Evolutionary conservation across 1,139 yeast species (phyloP).

Genomic region (Candida freyschussii): DNA sequence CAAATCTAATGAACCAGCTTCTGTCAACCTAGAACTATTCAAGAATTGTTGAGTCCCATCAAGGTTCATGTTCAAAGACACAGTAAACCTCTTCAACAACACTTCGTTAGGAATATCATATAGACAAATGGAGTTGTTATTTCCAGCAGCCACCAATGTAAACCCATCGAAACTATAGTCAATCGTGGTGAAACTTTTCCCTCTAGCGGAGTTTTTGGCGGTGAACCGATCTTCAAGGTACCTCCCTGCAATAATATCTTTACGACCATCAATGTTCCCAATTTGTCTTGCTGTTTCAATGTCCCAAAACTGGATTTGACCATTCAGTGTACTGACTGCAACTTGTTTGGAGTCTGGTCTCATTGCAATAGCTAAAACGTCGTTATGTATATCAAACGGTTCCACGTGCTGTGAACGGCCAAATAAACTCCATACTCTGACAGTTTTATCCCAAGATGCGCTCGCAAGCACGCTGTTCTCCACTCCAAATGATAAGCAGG

Average conservation of each 20-base stretch:
- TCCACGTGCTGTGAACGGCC: slow-evolving; percentile 83
- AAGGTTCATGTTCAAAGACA: slow-evolving; percentile 83
- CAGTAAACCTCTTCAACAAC: slow-evolving; percentile 70
- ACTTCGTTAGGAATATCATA: slow-evolving; percentile 90
- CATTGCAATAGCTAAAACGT: slow-evolving; percentile 78
- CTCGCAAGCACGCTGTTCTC: slow-evolving; percentile 80
- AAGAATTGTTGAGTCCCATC: slow-evolving; percentile 83
- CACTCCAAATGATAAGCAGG: slow-evolving; percentile 78
- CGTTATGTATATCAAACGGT: slow-evolving; percentile 81
- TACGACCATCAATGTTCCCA: slow-evolving; percentile 80
- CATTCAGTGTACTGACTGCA: slow-evolving; percentile 86
- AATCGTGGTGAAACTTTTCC: slow-evolving; percentile 77
- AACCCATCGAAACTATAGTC: slow-evolving; percentile 88
- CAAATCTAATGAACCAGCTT: slow-evolving; percentile 79
- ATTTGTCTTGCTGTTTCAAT: slow-evolving; percentile 76
- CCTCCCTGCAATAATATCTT: slow-evolving; percentile 87
- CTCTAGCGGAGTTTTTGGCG: slow-evolving; percentile 74
- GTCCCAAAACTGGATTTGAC: slow-evolving; percentile 80
- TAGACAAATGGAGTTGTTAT: slow-evolving; percentile 83
- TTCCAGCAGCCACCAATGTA: slow-evolving; percentile 87
- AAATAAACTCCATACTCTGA: slow-evolving; percentile 89
- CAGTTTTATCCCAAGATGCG: slow-evolving; percentile 96
- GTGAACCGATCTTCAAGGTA: slow-evolving; percentile 76
- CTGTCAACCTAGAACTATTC: slow-evolving; percentile 79
- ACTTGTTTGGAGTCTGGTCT: slow-evolving; percentile 91